A percentile compares a stretch with the other conserved stretches of the same genome.
Evolutionary conservation across 2,329 filamentous ascomycete species (phyloP).

Genomic region (Fonsecaea multimorphosa): DNA sequence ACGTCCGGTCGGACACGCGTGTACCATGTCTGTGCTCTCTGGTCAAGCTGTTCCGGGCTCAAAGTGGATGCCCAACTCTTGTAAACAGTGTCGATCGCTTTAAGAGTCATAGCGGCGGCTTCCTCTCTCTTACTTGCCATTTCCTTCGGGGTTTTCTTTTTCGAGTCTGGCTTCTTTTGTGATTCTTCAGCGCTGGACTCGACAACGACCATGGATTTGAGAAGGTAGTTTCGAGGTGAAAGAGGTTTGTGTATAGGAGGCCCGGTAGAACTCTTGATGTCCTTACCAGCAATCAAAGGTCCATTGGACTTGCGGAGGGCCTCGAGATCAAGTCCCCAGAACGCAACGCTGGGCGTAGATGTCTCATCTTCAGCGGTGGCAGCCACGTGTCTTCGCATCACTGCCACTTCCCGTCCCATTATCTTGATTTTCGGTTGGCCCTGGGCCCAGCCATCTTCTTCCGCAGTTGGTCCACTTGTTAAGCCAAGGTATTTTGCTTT

Average conservation of each 20-base stretch:
- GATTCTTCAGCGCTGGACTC: conserved; percentile 31
- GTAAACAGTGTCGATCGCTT: conserved; percentile 73
- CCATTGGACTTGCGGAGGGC: conserved; percentile 57
- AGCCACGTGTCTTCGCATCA: conserved; percentile 70
- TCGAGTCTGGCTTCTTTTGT: conserved; percentile 6
- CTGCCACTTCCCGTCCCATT: conserved; percentile 74
- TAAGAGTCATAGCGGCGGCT: conserved; percentile 72
- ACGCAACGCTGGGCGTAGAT: conserved; percentile 48
- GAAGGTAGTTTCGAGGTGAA: conserved; percentile 65
- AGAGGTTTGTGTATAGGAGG: conserved; percentile 79
- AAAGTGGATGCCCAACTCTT: conserved; percentile 75
- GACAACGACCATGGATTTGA: conserved; percentile 53
- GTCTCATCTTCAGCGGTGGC: conserved; percentile 60
- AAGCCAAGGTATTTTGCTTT: conserved; percentile 79
- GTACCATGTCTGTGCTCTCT: conserved; percentile 83
- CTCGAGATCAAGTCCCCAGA: conserved; percentile 66
- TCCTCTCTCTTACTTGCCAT: conserved; percentile 68
- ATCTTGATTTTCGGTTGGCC: conserved; percentile 76
- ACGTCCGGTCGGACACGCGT: conserved; percentile 76
- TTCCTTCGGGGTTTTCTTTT: conserved; percentile 60
- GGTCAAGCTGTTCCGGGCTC: conserved; percentile 70
- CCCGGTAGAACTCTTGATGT: conserved; percentile 46
- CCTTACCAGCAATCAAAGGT: conserved; percentile 35
- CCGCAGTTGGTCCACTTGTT: conserved; percentile 67
- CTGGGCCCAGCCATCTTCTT: conserved; percentile 73